Percentiles rank a stretch among this genome's conserved stretches.
Evolutionary conservation across 129 eudicot genomes (phyloP).

Genomic region (Pulicaria dysenterica): DNA sequence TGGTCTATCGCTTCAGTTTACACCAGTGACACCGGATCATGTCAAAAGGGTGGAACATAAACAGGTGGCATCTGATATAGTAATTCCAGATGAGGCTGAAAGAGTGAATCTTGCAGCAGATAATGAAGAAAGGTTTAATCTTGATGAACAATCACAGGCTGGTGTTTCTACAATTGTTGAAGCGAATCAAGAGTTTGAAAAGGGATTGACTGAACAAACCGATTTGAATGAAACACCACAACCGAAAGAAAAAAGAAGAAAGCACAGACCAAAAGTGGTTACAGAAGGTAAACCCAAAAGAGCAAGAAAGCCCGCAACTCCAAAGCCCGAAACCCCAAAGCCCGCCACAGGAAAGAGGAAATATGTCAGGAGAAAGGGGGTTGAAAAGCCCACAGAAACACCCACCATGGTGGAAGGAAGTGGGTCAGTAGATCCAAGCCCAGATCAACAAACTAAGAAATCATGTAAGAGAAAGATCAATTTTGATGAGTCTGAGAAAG

Average conservation of each 20-base stretch:
- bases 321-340: constrained; percentile 33
- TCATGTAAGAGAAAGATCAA: constrained; percentile 64
- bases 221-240: constrained; percentile 65
- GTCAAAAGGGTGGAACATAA: constrained; percentile 21
- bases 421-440: constrained; percentile 24
- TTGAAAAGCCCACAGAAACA: constrained; percentile 33
- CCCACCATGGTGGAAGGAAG: constrained; percentile 29
- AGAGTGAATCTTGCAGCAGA: constrained; percentile 25
- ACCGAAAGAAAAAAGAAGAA: constrained; percentile 70
- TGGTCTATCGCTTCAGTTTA: constrained; percentile 36
- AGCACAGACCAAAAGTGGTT: constrained; percentile 84
- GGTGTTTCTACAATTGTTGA: constrained; percentile 39
- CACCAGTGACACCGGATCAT: constrained; percentile 64
- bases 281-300: constrained; percentile 62
- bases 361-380: constrained; percentile 52
- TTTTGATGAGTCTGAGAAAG: constrained; percentile 48
- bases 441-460: constrained; percentile 35
- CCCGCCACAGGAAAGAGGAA: constrained; percentile 59
- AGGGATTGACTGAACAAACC: constrained; percentile 43
- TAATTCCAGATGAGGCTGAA: constrained; percentile 19
- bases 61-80: constrained; percentile 23
- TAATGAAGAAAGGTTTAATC: constrained; percentile 4
- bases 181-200: constrained; percentile 55
- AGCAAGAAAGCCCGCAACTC: constrained; percentile 42
- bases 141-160: constrained; percentile 35